These are phyloP conservation scores for Lenwebbia sp. DNA, from an alignment of 345 rosid genomes.

Conservation along the genomic window DNA sequence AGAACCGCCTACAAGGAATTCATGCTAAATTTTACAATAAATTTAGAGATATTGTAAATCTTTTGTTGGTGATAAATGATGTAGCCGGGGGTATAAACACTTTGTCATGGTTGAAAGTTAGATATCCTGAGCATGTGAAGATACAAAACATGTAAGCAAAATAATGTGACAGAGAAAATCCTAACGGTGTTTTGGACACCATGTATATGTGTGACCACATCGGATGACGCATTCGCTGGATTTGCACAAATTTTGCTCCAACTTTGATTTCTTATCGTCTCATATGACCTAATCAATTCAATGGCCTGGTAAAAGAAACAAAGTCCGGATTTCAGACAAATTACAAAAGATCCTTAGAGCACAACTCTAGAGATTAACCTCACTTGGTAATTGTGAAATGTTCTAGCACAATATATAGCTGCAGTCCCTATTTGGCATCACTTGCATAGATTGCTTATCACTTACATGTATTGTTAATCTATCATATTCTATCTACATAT, in stretches of 20 bases:
- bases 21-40: background rate
- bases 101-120: background rate
- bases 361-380: background rate
- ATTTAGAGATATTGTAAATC: background rate
- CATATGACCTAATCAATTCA: background rate
- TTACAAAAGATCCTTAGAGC: background rate
- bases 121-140: background rate
- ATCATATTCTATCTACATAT: background rate
- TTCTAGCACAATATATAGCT: background rate
- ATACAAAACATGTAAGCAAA: background rate
- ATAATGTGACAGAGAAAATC: background rate
- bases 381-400: background rate
- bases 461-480: background rate
- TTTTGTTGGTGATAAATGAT: background rate
- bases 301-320: background rate
- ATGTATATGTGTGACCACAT: background rate
- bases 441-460: background rate
- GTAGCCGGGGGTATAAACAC: background rate
- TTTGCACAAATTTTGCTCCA: background rate
- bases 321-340: background rate
- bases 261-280: background rate
- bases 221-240: background rate
- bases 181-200: background rate
- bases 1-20: background rate
- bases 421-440: background rate